Evolutionary conservation across 305 asterid genomes (phyloP).

Genomic region (Solanum aculeatissimum): DNA sequence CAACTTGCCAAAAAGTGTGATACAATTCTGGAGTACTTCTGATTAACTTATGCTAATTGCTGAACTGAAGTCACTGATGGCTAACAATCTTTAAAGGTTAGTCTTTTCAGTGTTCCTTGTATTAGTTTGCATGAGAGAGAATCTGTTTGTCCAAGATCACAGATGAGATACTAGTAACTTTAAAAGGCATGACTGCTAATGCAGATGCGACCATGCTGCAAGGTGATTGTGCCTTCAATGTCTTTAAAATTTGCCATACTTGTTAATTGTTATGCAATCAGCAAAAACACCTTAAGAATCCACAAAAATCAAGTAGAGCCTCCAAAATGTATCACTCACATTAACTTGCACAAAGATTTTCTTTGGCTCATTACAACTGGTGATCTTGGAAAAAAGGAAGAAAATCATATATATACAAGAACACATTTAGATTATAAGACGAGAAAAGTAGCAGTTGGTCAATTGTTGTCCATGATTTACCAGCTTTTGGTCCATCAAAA

Average conservation of each 20-base stretch:
- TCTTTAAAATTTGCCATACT: not conserved
- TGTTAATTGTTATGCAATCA: no score
- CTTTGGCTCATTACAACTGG: not conserved
- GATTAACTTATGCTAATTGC: not conserved
- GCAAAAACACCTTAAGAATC: not conserved
- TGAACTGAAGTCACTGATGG: not conserved
- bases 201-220: slow-evolving; percentile 37
- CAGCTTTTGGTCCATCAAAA: not conserved
- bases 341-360: not conserved
- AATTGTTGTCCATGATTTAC: not conserved
- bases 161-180: slow-evolving; percentile 40
- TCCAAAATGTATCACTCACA: not conserved
- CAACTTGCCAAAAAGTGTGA: not conserved
- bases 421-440: not conserved
- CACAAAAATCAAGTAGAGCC: not conserved
- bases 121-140: not conserved
- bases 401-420: not conserved
- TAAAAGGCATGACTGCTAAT: slow-evolving; percentile 43
- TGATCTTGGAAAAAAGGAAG: not conserved
- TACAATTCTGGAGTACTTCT: not conserved
- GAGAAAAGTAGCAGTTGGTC: not conserved
- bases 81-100: not conserved
- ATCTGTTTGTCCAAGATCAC: not conserved
- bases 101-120: not conserved
- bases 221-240: slow-evolving; percentile 29